Evolutionary conservation across 208 protist species (phyloP), one percentile per base, ranked within the genome.

Genomic region (Leishmania braziliensis): DNA sequence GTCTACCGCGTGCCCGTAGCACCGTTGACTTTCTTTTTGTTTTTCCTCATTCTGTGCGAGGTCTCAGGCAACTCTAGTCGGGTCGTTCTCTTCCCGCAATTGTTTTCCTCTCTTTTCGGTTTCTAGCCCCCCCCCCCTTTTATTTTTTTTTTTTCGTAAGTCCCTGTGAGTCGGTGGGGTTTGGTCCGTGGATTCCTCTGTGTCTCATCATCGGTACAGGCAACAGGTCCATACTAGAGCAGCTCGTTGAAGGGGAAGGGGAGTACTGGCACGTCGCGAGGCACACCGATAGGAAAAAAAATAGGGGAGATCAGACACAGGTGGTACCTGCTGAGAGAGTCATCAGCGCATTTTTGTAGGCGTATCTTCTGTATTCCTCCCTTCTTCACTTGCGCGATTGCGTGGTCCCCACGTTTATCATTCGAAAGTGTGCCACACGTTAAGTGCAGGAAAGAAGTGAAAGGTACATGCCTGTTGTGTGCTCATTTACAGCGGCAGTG

Each of bases 21-120:
- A 26, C 5, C 79, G 43, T 23, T 88, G 46, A 65, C 70, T 26
- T 86, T 86, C 43, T 46, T 46, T 46, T 46, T 46, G 43, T 4
- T 4, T 46, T 46, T 46, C 43, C 43, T 46, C 43, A 46, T 0
- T 46, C 43, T 46, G 43, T 46, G 43, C 43, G 43, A 46, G 43
- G 43, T 6, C 43, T 46, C 43, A 46, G 43, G 43, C 43, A 46
- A 46, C 43, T 46, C 4, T 46, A 46, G 43, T 46, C 43, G 43
- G 43, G 4, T 46, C 43, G 43, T 46, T 79, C 48, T 80, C 39
- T 69, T 77, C 10, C 79, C 50, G 20, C 77, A 79, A 20, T 62
- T 82, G n/a, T 71, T 48, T 76, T 16, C n/a, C 10, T 60, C n/a
- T 76, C 26, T 76, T 76, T 76, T 39, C 14, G 18, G 29, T 76